Conservation (phyloP, 345 rosid genomes). For the Populus deltoides region DNA sequence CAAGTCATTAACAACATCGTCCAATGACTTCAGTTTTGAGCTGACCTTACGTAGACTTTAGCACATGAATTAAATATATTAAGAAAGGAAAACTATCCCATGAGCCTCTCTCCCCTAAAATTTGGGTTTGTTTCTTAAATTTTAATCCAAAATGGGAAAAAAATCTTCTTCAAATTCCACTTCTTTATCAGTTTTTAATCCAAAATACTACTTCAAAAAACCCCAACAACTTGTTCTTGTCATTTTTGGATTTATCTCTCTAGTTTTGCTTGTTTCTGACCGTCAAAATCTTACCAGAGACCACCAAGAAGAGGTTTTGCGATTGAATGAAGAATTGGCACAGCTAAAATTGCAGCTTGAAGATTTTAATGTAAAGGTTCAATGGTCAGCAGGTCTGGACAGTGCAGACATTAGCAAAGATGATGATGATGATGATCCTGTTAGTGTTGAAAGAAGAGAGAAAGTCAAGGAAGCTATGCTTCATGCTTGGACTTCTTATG, state of each 20-base stretch:
- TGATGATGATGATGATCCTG: conserved; percentile 19
- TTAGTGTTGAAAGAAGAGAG: conserved; percentile 21
- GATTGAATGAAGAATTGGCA: conserved; percentile 31
- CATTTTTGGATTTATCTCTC: background rate
- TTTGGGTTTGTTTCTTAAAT: too few species aligned
- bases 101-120: too few species aligned
- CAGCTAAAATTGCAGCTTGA: conserved; percentile 17
- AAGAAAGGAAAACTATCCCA: too few species aligned
- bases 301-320: conserved; percentile 31
- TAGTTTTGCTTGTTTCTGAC: conserved; percentile 3
- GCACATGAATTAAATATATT: too few species aligned
- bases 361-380: conserved; percentile 15
- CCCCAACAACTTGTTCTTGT: background rate
- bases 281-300: conserved; percentile 10
- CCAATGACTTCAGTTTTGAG: too few species aligned
- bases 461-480: conserved; percentile 35
- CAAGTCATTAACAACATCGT: too few species aligned
- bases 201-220: background rate
- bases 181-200: background rate
- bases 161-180: conserved; percentile 7
- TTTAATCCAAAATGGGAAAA: conserved; percentile 6
- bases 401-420: conserved; percentile 11
- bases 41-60: too few species aligned
- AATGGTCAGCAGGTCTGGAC: background rate
- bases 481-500: conserved; percentile 34